Evolutionary conservation across 2,329 filamentous ascomycete species (phyloP), one percentile per base, ranked within the genome.

Genomic region (Bipolaris victoriae): DNA sequence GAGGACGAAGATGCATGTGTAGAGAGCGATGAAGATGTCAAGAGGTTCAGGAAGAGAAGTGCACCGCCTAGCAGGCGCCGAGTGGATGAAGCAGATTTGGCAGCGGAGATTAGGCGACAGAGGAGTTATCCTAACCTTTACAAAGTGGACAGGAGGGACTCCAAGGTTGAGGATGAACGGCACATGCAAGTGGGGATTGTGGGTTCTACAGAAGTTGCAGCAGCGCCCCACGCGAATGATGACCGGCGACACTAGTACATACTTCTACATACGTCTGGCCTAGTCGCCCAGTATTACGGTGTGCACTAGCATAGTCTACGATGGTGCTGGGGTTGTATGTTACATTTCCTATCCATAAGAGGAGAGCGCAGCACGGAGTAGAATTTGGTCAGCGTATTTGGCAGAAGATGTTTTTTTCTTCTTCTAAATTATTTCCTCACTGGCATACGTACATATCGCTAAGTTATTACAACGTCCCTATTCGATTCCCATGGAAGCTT

Each of bases 91-190:
- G 57, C 57, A 18, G 63, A 64, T 10, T 62, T 66, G 10, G 59
- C 62, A 16, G 60, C 45, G 2, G 61, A 66, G 40, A 39, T 73
- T n/a, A 68, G 79, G 55, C 62, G 76, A 56, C 71, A 76, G 61
- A 71, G 78, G 52, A 80, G 72, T 50, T 70, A 74, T 45, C 70
- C 72, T 35, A 75, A 76, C 47, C 37, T 73, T 45, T 71, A 75
- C 55, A 61, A 53, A 24, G 53, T 57, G 36, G 63, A 62, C 15
- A 62, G 64, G 44, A 57, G 63, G 45, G 63, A 65, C 37, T 66
- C 67, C 0, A 63, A 66, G 45, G 48, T 46, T 7, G 55, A 55
- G 24, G 18, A 7, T 16, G 55, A 40, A 39, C 26, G 16, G 16
- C 40, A 57, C 31, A 15, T 43, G 3, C 45, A 57, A 36, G 39